These are phyloP conservation scores for Pseudogymnoascus sp. DNA, from an alignment of 2,329 filamentous ascomycete genomes.

Conservation along the genomic window DNA sequence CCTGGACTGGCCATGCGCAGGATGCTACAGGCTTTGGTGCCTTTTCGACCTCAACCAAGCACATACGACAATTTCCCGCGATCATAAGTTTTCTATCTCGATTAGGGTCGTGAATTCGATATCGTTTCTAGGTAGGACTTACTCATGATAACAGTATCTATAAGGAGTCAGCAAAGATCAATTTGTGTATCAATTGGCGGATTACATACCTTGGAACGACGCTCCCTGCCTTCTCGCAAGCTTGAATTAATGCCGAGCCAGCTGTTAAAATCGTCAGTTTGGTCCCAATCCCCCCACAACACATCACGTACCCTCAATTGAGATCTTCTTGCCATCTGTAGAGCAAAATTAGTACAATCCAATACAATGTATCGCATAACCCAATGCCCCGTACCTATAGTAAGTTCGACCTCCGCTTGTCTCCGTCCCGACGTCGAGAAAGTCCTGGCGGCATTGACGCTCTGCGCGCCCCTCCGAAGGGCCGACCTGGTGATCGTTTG, in stretches of 20 bases:
- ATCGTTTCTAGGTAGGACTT: constrained; percentile 38
- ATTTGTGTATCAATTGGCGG: constrained; percentile 2
- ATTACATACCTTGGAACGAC: constrained; percentile 71
- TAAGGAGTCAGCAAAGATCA: constrained; percentile 23
- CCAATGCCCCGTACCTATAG: constrained; percentile 64
- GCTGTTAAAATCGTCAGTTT: constrained; percentile 52
- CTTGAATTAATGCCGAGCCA: constrained; percentile 94
- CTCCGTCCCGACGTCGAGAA: constrained; percentile 77
- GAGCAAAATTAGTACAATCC: constrained; percentile 25
- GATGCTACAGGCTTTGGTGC: constrained; percentile 96
- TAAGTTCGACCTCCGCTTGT: constrained; percentile 91
- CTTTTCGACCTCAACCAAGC: constrained; percentile 93
- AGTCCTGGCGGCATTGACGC: constrained; percentile 59
- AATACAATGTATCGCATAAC: constrained; percentile 18
- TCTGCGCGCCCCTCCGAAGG: constrained; percentile 57
- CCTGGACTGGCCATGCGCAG: constrained; percentile 97
- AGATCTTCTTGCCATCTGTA: constrained; percentile 94
- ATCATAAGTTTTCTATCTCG: constrained; percentile 83
- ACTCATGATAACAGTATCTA: constrained; percentile 99
- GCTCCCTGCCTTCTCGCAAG: constrained; percentile 93
- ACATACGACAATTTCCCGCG: constrained; percentile 99
- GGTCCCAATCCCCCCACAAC: constrained; percentile 17
- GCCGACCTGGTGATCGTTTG: constrained; percentile 62
- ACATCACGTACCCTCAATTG: constrained; percentile 74
- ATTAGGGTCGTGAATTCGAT: constrained; percentile 23